phyloP scores from a whole-genome alignment of 1,284 basidiomycete genomes.

The Tetrapyrgos nigripes region DNA sequence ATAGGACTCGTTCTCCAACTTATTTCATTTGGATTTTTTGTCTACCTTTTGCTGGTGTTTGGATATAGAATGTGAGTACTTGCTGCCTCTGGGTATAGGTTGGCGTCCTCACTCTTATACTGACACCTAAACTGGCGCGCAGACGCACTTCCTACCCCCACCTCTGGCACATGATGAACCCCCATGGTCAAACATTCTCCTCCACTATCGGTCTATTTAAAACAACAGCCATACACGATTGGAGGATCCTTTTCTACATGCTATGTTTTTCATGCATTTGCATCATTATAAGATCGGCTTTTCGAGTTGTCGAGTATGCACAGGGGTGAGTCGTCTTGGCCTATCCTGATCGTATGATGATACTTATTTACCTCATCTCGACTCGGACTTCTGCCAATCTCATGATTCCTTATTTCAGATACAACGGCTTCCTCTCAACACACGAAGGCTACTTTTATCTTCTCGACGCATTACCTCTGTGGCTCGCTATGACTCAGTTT shows the following conservation, averaged over 20 bases:
- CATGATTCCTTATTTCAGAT: background rate
- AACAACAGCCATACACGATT: conserved; percentile 18
- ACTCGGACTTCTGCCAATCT: no score
- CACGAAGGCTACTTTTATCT: conserved; percentile 26
- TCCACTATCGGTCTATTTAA: conserved; percentile 14
- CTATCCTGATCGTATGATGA: background rate
- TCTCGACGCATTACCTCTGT: conserved; percentile 24
- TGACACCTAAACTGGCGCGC: background rate
- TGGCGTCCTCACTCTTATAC: no score
- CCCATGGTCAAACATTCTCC: background rate
- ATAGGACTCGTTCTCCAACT: conserved; percentile 22
- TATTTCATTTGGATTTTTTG: conserved; percentile 21
- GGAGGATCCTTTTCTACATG: conserved; percentile 22
- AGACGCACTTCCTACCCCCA: conserved; percentile 11
- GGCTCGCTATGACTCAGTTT: conserved; percentile 24
- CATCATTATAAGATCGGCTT: conserved; percentile 21
- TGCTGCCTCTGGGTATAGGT: no score
- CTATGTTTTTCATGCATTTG: conserved; percentile 21
- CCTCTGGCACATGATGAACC: conserved; percentile 1
- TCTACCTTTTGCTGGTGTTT: conserved; percentile 17
- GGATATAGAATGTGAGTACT: conserved; percentile 20
- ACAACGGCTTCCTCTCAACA: conserved; percentile 14
- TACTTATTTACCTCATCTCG: no score
- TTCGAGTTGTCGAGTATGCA: conserved; percentile 24
- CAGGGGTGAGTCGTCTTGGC: conserved; percentile 17